Base-by-base conservation (phyloP, 2,329 filamentous ascomycete species). In the Huntiella savannae region DNA sequence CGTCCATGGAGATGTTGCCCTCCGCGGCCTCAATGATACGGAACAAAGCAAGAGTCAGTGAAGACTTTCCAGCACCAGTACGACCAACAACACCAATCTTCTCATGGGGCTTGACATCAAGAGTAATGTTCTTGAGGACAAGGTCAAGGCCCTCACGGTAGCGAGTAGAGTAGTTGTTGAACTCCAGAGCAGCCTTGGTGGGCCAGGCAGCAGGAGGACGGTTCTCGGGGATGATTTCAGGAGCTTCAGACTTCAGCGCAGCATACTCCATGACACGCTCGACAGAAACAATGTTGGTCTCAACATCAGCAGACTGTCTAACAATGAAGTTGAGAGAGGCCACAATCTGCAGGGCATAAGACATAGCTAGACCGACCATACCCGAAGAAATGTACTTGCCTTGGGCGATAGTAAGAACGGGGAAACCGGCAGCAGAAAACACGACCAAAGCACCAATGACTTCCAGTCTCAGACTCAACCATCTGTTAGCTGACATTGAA, bases 251-350 rank as follows among this genome's bases (percentile, higher is more conserved):
- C 19, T 88, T 87, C 52, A 98, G 71, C 43, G 75, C 73, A 49
- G 88, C 84, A 63, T 98, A 98, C 62, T 98, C 92, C 43, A 98
- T 77, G 42, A 98, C 87, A 57, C 91, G 82, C 70, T 98, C 91
- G 34, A 98, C 91, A 7, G 88, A 94, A 40, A 98, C 88, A 57
- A 98, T 98, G 63, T 98, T 98, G n/a, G 88, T 96, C 69, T 98
- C 92, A n/a, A 98, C 91, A 62, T 98, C 92, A 33, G 98, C 91
- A 0, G 87, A 95, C 64, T 98, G 91, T 49, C 92, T 78, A 44
- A 98, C 91, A 57, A 98, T 95, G 91, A 91, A 98, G 67, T 96
- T 98, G 56, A 98, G 73, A 33, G 87, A 94, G 54, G 88, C 84
- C 1, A 91, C 98, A 58, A 98, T 96, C 65, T 95, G 85, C 52